Percentiles rank a stretch among this genome's conserved stretches.
These are phyloP conservation scores for Cyclotella atomus DNA, from an alignment of 108 stramenopile species.

Conservation along the genomic window DNA sequence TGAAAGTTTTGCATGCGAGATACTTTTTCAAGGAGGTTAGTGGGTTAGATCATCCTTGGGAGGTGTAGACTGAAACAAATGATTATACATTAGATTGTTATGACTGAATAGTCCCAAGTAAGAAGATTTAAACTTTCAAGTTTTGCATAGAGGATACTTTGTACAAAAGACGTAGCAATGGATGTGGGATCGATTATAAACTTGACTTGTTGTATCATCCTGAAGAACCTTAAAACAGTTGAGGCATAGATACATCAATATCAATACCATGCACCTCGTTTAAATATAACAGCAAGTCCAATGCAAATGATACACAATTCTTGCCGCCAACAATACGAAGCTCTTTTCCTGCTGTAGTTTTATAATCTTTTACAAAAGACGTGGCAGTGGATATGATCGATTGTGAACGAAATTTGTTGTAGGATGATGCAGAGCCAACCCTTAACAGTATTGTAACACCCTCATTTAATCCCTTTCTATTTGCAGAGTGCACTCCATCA, in stretches of 20 bases:
- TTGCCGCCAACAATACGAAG: conserved; percentile 37
- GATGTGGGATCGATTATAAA: too few relatives aligned
- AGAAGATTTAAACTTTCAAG: too few relatives aligned
- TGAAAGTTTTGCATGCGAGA: conserved; percentile 45
- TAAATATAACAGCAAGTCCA: conserved; percentile 29
- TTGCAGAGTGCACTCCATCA: too few relatives aligned
- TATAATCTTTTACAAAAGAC: conserved; percentile 11
- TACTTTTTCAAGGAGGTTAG: conserved; percentile 46
- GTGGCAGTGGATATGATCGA: conserved; percentile 25
- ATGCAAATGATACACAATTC: conserved; percentile 47
- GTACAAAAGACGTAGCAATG: too few relatives aligned
- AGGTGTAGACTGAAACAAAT: conserved; percentile 9
- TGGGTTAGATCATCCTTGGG: conserved; percentile 34
- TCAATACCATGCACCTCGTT: conserved; percentile 15
- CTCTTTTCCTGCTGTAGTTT: neutral
- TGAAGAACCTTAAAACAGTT: too few relatives aligned
- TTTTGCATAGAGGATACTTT: too few relatives aligned
- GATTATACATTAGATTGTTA: too few relatives aligned
- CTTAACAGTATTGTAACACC: conserved; percentile 12
- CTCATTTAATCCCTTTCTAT: too few relatives aligned
- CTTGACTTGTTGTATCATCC: too few relatives aligned
- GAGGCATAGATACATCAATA: neutral
- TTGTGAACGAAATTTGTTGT: neutral
- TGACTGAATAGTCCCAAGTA: too few relatives aligned
- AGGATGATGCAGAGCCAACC: neutral